A percentile compares a stretch with the other conserved stretches of the same genome.
phyloP scores from a whole-genome alignment of 2,329 filamentous ascomycete species.

The Zymoseptoria brevis region DNA sequence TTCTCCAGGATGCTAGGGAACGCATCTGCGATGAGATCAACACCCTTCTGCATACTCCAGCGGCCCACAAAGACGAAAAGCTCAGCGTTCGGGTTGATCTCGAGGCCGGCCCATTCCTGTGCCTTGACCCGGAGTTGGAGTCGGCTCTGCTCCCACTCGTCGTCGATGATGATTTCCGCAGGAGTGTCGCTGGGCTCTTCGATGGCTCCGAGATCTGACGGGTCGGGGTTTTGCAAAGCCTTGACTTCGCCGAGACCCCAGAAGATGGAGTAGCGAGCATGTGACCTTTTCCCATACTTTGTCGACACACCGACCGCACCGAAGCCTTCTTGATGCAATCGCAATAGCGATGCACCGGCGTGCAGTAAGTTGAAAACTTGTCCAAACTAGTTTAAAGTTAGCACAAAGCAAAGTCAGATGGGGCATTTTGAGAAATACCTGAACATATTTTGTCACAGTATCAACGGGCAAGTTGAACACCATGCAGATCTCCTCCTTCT shows the following conservation, averaged over 20 bases:
- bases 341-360: slow-evolving; percentile 54
- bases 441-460: slow-evolving; percentile 52
- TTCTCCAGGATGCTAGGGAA: slow-evolving; percentile 54
- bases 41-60: slow-evolving; percentile 60
- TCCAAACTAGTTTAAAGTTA: slow-evolving; percentile 42
- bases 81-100: slow-evolving; percentile 52
- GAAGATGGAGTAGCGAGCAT: slow-evolving; percentile 58
- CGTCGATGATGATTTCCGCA: slow-evolving; percentile 44
- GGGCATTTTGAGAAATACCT: too few species aligned
- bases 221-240: slow-evolving; percentile 57
- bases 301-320: slow-evolving; percentile 60
- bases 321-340: slow-evolving; percentile 55
- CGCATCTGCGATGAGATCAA: slow-evolving; percentile 59
- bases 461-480: slow-evolving; percentile 54
- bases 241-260: slow-evolving; percentile 54
- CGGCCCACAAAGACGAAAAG: slow-evolving; percentile 59
- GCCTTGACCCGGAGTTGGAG: slow-evolving; percentile 49
- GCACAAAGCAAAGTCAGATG: too few species aligned
- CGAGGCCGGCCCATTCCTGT: slow-evolving; percentile 59
- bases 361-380: slow-evolving; percentile 61
- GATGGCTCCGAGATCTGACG: slow-evolving; percentile 54
- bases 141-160: slow-evolving; percentile 45
- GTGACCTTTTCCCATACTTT: slow-evolving; percentile 58
- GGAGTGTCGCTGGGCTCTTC: slow-evolving; percentile 40
- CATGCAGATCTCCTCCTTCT: slow-evolving; percentile 53